Evolutionary conservation across 306 rosid genomes (phyloP).

Genomic region (Psophocarpus tetragonolobus): DNA sequence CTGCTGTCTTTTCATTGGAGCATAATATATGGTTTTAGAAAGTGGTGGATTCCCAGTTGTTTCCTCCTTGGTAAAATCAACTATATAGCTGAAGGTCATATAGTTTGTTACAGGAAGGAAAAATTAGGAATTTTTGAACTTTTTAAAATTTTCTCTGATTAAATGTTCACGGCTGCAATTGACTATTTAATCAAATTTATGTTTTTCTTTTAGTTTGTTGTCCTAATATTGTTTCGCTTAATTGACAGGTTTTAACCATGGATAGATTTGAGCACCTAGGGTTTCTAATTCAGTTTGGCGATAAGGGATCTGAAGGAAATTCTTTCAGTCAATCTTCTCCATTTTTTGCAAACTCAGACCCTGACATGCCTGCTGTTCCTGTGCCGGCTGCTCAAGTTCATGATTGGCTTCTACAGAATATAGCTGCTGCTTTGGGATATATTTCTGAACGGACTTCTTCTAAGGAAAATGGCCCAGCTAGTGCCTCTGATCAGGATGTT

Average conservation of each 20-base stretch:
- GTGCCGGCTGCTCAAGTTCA: constrained; percentile 87
- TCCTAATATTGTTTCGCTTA: constrained; percentile 34
- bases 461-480: constrained; percentile 82
- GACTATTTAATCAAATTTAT: not conserved
- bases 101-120: not conserved
- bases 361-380: constrained; percentile 98
- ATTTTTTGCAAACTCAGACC: constrained; percentile 96
- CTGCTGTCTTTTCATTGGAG: not conserved
- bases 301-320: constrained; percentile 74
- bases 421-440: constrained; percentile 78
- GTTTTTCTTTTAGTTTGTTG: constrained; percentile 14
- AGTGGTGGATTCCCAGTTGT: not conserved
- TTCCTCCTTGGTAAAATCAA: not conserved
- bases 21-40: constrained; percentile 8
- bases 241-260: constrained; percentile 82
- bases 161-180: constrained; percentile 3
- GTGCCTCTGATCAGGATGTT: constrained; percentile 85
- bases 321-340: constrained; percentile 85
- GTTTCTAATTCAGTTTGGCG: constrained; percentile 87
- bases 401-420: constrained; percentile 83
- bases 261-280: constrained; percentile 95
- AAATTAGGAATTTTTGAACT: not conserved
- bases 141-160: not conserved
- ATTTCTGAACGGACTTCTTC: constrained; percentile 80
- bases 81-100: constrained; percentile 5